phyloP scores from a whole-genome alignment of 2,329 filamentous ascomycete species.

The Alternaria longipes region DNA sequence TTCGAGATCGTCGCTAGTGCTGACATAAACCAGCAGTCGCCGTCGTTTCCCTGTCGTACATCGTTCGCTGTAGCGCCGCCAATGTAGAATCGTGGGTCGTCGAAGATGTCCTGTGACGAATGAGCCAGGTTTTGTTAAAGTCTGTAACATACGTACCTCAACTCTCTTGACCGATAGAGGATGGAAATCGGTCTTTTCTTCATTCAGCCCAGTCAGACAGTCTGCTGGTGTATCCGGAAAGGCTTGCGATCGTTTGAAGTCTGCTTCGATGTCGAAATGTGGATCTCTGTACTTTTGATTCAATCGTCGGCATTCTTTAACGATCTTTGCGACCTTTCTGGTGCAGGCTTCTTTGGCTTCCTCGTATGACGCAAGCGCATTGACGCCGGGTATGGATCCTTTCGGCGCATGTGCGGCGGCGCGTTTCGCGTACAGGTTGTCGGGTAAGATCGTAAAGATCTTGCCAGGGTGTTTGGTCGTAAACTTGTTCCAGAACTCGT shows the following conservation, averaged over 20 bases:
- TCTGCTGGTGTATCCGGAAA: constrained; percentile 51
- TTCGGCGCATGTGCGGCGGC: constrained; percentile 66
- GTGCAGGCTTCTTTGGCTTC: constrained; percentile 75
- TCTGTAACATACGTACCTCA: constrained; percentile 48
- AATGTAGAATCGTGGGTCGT: constrained; percentile 78
- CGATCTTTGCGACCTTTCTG: constrained; percentile 66
- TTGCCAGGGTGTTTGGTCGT: constrained; percentile 75
- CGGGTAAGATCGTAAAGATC: constrained; percentile 75
- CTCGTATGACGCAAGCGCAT: constrained; percentile 74
- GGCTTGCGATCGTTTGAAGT: constrained; percentile 65
- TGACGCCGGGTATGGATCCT: constrained; percentile 66
- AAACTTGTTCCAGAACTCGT: constrained; percentile 77
- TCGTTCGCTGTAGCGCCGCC: constrained; percentile 80
- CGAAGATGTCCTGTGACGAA: constrained; percentile 75
- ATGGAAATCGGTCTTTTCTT: constrained; percentile 52
- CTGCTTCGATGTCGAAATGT: constrained; percentile 85
- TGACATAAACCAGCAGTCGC: constrained; percentile 88
- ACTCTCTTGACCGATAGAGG: constrained; percentile 81
- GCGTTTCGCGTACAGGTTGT: constrained; percentile 70
- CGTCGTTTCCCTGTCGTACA: constrained; percentile 78
- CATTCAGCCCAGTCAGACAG: constrained; percentile 61
- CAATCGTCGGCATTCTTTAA: constrained; percentile 72
- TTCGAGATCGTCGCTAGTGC: constrained; percentile 80
- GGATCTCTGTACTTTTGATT: constrained; percentile 88
- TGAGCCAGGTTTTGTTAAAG: constrained; percentile 18